Evolutionary conservation across 257 asterid species (phyloP), one percentile per base, ranked within the genome.

Genomic region (Eucommia ulmoides): DNA sequence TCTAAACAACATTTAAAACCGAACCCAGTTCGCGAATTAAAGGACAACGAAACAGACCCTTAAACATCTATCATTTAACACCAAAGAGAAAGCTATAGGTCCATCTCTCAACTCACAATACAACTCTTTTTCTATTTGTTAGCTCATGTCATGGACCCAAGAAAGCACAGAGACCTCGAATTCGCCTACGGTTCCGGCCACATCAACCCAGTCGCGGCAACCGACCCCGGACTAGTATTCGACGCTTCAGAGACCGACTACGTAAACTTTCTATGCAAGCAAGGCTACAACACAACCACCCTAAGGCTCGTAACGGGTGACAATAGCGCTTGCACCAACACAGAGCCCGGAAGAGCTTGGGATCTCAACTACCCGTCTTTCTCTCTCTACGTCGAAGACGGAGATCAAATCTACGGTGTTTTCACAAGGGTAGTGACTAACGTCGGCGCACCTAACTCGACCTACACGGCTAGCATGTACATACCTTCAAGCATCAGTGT

Each of bases 311-410:
- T 73, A 20, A 65, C 80, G 2, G 80, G 80, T 45, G 76, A 73
- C 55, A 65, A 62, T 61, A 69, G 61, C 63, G 58, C 68, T 1
- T 69, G 80, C 17, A 19, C 45, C 26, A 66, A 56, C 20, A 51
- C 47, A 35, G 2, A 38, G 16, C 76, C 66, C 1, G 80, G 80
- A 45, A 51, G 76, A 56, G 69, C 70, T 12, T 74, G 74, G 71
- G 76, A 69, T 54, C 73, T 74, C 22, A 74, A 74, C 65, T 74
- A 74, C 55, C 80, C 80, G 0, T 74, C 80, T 1, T 69, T 65
- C 66, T 74, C 80, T 15, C 68, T 74, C 2, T 74, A 69, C 12
- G 66, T 69, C 23, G 62, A 50, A 26, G 80, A 74, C 3, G 76
- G 76, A 1, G 58, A 69, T 19, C 50, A 3, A 3, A 65, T 74